Percentiles rank a stretch among this genome's conserved stretches.
phyloP scores from a whole-genome alignment of 1,284 basidiomycete genomes.

The Omphalotus olearius region DNA sequence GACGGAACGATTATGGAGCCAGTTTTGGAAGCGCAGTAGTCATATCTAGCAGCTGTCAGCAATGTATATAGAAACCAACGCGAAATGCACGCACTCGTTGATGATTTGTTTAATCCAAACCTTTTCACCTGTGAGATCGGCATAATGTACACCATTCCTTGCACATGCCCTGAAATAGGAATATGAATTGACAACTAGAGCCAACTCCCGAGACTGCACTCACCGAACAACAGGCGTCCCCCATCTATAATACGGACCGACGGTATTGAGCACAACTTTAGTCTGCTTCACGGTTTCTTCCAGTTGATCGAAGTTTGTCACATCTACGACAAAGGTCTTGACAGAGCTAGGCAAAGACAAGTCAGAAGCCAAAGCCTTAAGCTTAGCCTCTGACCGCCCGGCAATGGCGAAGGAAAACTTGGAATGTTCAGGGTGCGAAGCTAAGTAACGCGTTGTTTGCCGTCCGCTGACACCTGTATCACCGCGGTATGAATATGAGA shows the following conservation, averaged over 20 bases:
- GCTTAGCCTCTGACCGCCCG: slow-evolving; percentile 54
- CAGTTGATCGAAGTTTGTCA: slow-evolving; percentile 40
- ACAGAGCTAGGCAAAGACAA: slow-evolving; percentile 39
- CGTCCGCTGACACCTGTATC: slow-evolving; percentile 58
- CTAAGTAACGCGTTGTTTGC: slow-evolving; percentile 58
- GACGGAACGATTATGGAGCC: slow-evolving; percentile 66
- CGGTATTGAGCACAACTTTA: slow-evolving; percentile 62
- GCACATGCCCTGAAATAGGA: slow-evolving; percentile 33
- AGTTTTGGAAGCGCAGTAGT: slow-evolving; percentile 63
- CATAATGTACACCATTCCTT: slow-evolving; percentile 39
- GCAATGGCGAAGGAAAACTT: slow-evolving; percentile 58
- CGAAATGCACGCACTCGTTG: slow-evolving; percentile 27
- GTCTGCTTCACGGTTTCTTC: slow-evolving; percentile 49
- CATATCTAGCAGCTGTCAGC: slow-evolving; percentile 35
- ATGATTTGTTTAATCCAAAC: slow-evolving; percentile 50
- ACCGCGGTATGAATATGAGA: background rate
- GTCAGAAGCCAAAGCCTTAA: slow-evolving; percentile 40
- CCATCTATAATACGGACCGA: slow-evolving; percentile 63
- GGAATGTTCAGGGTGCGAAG: slow-evolving; percentile 45
- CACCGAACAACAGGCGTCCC: slow-evolving; percentile 61
- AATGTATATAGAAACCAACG: background rate
- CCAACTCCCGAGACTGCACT: background rate
- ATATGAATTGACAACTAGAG: background rate
- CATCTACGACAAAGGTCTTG: slow-evolving; percentile 45
- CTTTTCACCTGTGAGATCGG: slow-evolving; percentile 55